phyloP scores from a whole-genome alignment of 148 eudicot genomes.

The Suaeda aralocaspica region DNA sequence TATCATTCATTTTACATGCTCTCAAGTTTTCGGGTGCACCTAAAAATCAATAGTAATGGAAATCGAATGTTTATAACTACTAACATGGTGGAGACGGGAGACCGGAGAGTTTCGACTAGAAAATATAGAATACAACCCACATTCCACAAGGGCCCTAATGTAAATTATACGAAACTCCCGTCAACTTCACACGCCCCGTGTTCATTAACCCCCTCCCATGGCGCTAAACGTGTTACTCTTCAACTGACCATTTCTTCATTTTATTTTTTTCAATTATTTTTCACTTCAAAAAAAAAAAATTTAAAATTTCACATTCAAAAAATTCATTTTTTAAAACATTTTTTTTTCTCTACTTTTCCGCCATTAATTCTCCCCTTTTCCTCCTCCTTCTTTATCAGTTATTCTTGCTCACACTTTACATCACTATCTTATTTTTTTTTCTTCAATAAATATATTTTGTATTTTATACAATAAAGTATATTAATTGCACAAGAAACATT shows the following conservation, averaged over 20 bases:
- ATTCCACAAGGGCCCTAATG: too few species aligned
- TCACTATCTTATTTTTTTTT: neutral
- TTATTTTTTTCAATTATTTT: neutral
- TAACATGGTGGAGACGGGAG: too few species aligned
- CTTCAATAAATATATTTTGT: neutral
- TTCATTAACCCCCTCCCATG: neutral
- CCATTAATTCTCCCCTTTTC: neutral
- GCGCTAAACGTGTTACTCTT: slow-evolving; percentile 15
- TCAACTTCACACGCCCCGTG: neutral
- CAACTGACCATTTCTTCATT: slow-evolving; percentile 9
- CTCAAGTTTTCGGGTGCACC: too few species aligned
- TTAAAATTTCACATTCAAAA: neutral
- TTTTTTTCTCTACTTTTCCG: neutral
- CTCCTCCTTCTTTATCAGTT: neutral
- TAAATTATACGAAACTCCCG: too few species aligned
- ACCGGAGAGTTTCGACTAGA: too few species aligned
- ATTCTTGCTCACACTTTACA: neutral
- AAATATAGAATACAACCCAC: too few species aligned
- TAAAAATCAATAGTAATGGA: too few species aligned
- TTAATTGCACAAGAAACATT: neutral
- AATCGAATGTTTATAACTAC: too few species aligned
- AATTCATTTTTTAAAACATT: neutral
- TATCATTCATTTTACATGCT: too few species aligned
- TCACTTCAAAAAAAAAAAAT: too few species aligned
- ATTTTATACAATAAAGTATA: neutral